phyloP scores from a whole-genome alignment of 2,329 filamentous ascomycete genomes.

The Sporothrix variecibatus region DNA sequence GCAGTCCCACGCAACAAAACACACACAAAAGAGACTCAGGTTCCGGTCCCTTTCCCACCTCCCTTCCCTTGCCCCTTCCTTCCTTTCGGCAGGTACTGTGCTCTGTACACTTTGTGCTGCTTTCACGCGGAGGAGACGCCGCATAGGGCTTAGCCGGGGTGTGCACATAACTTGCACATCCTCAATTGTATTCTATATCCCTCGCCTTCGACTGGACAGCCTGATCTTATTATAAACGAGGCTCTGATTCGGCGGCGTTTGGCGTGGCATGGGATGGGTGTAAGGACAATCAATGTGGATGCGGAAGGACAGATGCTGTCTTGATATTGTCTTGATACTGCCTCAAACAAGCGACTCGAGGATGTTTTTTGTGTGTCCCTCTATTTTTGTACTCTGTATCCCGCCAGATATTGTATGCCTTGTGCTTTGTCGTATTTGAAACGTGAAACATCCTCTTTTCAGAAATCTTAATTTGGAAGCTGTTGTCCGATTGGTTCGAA shows the following conservation, averaged over 20 bases:
- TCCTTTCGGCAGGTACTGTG: not conserved
- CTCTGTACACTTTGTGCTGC: not conserved
- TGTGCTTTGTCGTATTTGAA: not conserved
- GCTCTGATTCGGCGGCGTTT: not conserved
- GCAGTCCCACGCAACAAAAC: constrained; percentile 4
- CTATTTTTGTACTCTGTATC: not conserved
- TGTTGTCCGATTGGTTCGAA: not conserved
- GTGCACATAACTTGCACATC: not conserved
- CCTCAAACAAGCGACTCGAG: constrained; percentile 11
- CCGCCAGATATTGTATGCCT: not conserved
- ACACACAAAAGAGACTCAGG: not conserved
- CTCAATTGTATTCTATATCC: not conserved
- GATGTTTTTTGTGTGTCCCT: not conserved
- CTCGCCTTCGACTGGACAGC: not conserved
- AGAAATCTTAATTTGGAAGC: constrained; percentile 4
- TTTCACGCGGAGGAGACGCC: not conserved
- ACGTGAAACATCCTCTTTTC: not conserved
- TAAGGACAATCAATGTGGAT: not conserved
- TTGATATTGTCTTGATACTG: not conserved
- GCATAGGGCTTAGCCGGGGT: not conserved
- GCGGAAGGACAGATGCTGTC: not conserved
- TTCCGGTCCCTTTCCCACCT: not conserved
- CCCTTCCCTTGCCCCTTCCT: no score
- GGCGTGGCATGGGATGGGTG: not conserved
- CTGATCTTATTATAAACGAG: not conserved